Base-by-base conservation (phyloP, 495 filamentous ascomycete genomes). In the Gamarada debralockiae region DNA sequence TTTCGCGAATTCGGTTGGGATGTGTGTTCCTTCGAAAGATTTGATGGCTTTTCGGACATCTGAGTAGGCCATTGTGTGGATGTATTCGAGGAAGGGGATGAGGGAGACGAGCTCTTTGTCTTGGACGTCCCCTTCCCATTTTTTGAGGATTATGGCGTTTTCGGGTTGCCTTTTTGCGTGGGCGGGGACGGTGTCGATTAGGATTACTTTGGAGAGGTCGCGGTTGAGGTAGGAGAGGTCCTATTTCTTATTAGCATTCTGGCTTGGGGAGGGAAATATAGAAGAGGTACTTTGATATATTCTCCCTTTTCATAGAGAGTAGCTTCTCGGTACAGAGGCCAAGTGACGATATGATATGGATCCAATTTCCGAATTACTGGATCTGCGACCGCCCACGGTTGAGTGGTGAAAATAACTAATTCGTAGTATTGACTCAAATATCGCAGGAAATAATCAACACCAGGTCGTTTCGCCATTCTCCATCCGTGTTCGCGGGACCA, bases 401-500 rank as follows among this genome's bases (percentile, higher is more conserved):
- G 82, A 50, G 77, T 89, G 23, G 95, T 97, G 74, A 96, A 98
- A 40, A 98, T 79, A 33, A 97, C 95, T 20, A 98, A 76, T 67
- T 98, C 93, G 68, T 96, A 98, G 75, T 97, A 97, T 66, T 96
- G 90, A 69, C 85, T 90, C 34, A 98, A 77, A 65, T 98, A 98
- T 63, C 87, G 89, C 48, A 98, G 69, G 74, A 98, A 97, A 74
- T 98, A 98, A 72, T 98, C 93, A 40, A 96, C 78, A 36, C 93
- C 93, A 23, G 93, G 93, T 29, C 93, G 82, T 73, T 98, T 98
- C 37, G 93, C 93, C 58, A 92, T 80, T 52, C 92, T 83, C 92
- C 93, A 98, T 23, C 93, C 93, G 60, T 97, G 87, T 60, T 97
- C 86, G 45, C 91, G 81, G 18, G 81, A 81, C 93, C 93, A 98